phyloP scores from a whole-genome alignment of 805 yeast species.

The Grigorovia jiainica region DNA sequence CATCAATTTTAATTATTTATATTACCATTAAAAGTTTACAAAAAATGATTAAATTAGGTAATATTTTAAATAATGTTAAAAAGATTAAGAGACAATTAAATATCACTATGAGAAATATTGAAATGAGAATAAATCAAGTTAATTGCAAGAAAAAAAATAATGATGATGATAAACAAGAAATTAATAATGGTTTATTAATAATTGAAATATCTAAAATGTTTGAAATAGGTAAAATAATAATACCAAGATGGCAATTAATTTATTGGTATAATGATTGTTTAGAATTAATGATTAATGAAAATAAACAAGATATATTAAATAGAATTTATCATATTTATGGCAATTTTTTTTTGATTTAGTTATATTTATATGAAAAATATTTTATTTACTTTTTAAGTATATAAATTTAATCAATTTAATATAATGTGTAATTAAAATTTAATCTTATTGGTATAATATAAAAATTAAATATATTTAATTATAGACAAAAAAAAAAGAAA shows the following conservation, averaged over 20 bases:
- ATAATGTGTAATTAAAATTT: too few relatives aligned
- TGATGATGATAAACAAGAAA: slow-evolving; percentile 24
- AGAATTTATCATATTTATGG: slow-evolving; percentile 59
- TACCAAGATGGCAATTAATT: slow-evolving; percentile 40
- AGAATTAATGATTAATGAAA: slow-evolving; percentile 39
- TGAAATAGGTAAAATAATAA: slow-evolving; percentile 35
- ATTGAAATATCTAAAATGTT: slow-evolving; percentile 56
- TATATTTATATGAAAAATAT: too few relatives aligned
- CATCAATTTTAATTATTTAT: slow-evolving; percentile 54
- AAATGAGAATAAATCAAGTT: slow-evolving; percentile 37
- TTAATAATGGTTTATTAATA: slow-evolving; percentile 53
- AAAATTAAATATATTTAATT: too few relatives aligned
- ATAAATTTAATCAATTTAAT: too few relatives aligned
- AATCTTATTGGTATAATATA: too few relatives aligned
- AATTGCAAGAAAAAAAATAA: slow-evolving; percentile 12
- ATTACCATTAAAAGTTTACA: slow-evolving; percentile 31
- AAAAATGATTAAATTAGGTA: slow-evolving; percentile 19
- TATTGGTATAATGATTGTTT: slow-evolving; percentile 60
- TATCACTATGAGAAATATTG: slow-evolving; percentile 47
- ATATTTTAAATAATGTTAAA: slow-evolving; percentile 19
- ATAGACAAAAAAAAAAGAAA: too few relatives aligned
- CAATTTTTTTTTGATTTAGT: slow-evolving; percentile 11
- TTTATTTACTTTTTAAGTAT: too few relatives aligned
- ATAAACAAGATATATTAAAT: slow-evolving; percentile 39
- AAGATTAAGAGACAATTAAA: slow-evolving; percentile 16